phyloP scores from a whole-genome alignment of 192 early-diverging fungal genomes.

The Umbelopsis sp. region DNA sequence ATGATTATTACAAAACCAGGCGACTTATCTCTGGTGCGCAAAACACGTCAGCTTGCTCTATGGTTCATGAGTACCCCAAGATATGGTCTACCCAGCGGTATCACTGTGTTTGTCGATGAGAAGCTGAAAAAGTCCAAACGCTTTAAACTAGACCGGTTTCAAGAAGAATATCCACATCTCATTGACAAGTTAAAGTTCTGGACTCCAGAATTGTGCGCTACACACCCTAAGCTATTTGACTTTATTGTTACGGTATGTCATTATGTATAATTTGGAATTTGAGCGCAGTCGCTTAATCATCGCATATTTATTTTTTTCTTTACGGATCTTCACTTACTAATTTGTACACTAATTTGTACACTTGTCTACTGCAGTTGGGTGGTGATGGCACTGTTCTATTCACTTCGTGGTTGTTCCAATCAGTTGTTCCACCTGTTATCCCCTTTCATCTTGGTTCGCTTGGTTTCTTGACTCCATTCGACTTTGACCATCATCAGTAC shows the following conservation, averaged over 20 bases:
- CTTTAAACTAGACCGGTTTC: constrained; percentile 52
- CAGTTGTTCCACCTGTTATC: constrained; percentile 86
- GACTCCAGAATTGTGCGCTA: constrained; percentile 72
- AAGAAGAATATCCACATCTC: constrained; percentile 40
- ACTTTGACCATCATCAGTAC: constrained; percentile 60
- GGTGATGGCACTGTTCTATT: constrained; percentile 97
- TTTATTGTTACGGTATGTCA: constrained; percentile 79
- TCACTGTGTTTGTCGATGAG: constrained; percentile 69
- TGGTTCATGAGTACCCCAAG: constrained; percentile 61
- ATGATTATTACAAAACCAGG: constrained; percentile 83
- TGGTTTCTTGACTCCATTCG: constrained; percentile 93
- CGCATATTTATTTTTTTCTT: neutral
- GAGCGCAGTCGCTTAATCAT: neutral
- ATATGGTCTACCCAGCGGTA: constrained; percentile 40
- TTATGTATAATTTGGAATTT: neutral
- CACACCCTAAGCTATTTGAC: constrained; percentile 74
- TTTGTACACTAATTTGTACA: neutral
- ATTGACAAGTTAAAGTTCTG: constrained; percentile 67
- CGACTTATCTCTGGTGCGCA: constrained; percentile 61
- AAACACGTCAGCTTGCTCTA: constrained; percentile 69
- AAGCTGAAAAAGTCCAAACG: constrained; percentile 54
- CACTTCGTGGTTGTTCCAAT: constrained; percentile 89
- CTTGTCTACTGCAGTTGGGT: constrained; percentile 68
- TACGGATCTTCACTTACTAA: too few relatives aligned
- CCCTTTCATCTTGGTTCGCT: constrained; percentile 93